These are phyloP conservation scores for Xerocomus nothofagi DNA, from an alignment of 1,284 basidiomycete species.

Conservation along the genomic window DNA sequence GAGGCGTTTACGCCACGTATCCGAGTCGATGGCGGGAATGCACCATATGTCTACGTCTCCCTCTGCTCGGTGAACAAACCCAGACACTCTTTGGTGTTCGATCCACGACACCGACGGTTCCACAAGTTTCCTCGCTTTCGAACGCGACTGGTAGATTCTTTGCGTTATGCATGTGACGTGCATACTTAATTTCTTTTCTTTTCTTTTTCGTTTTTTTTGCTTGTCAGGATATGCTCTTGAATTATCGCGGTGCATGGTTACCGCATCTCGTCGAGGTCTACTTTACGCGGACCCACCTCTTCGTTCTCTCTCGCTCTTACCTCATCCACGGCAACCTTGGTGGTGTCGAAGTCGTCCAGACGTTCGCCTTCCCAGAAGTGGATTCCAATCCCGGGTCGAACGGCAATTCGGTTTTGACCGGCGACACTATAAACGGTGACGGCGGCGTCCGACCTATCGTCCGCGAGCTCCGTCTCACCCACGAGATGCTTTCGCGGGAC, in stretches of 20 bases:
- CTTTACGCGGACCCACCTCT: slow-evolving; percentile 13
- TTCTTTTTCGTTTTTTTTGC: too few species aligned
- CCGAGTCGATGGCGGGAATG: slow-evolving; percentile 7
- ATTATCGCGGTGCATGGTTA: slow-evolving; percentile 21
- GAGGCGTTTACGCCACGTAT: slow-evolving; percentile 14
- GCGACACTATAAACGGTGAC: too few species aligned
- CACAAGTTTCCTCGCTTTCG: slow-evolving; percentile 22
- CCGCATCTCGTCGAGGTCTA: slow-evolving; percentile 21
- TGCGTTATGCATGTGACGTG: too few species aligned
- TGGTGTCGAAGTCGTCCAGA: slow-evolving; percentile 20
- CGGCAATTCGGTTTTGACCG: background rate
- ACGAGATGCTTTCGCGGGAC: slow-evolving; percentile 14
- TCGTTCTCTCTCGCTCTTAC: slow-evolving; percentile 17
- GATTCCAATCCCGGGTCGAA: background rate
- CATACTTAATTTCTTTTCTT: too few species aligned
- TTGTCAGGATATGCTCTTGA: slow-evolving; percentile 16
- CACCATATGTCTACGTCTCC: slow-evolving; percentile 19
- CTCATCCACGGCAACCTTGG: slow-evolving; percentile 12
- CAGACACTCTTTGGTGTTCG: slow-evolving; percentile 16
- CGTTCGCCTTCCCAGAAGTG: slow-evolving; percentile 19
- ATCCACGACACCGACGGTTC: slow-evolving; percentile 14
- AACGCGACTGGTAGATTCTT: slow-evolving; percentile 11
- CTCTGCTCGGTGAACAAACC: slow-evolving; percentile 12
- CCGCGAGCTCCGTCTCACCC: slow-evolving; percentile 23
- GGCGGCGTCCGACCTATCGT: background rate